Conservation (phyloP, 2,329 filamentous ascomycete genomes). For the Aureobasidium uvarum region DNA sequence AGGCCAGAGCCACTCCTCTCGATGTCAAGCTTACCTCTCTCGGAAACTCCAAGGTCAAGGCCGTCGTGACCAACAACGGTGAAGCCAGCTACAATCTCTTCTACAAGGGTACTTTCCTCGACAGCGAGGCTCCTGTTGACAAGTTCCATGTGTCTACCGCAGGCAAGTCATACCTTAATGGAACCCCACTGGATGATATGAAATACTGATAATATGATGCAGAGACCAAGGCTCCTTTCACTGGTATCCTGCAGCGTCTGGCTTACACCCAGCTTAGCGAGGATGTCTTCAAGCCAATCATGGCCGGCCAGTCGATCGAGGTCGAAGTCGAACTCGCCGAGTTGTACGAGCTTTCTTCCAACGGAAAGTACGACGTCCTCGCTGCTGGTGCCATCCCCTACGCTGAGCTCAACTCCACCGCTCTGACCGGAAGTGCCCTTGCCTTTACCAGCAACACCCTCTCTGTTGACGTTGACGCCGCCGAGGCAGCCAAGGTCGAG, state of each 20-base stretch:
- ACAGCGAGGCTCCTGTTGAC: constrained; percentile 33
- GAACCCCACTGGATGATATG: neutral
- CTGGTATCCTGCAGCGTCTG: constrained; percentile 55
- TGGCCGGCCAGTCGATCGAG: constrained; percentile 50
- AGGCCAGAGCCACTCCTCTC: constrained; percentile 32
- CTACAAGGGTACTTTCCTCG: constrained; percentile 34
- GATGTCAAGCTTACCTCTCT: constrained; percentile 31
- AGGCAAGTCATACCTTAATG: constrained; percentile 24
- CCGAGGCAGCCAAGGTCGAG: constrained; percentile 52
- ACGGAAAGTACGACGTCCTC: constrained; percentile 57
- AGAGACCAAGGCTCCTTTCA: constrained; percentile 42
- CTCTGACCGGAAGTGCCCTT: constrained; percentile 54
- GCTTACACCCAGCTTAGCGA: constrained; percentile 47
- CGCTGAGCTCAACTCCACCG: constrained; percentile 52
- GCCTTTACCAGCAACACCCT: constrained; percentile 60
- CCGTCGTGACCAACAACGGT: constrained; percentile 33
- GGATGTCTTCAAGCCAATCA: constrained; percentile 53
- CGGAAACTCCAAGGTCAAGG: constrained; percentile 33
- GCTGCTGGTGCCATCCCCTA: constrained; percentile 58
- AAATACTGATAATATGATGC: neutral
- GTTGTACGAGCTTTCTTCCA: constrained; percentile 53
- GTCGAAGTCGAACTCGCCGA: constrained; percentile 57
- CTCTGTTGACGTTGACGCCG: constrained; percentile 57
- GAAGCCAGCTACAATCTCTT: constrained; percentile 33
- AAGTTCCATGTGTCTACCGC: constrained; percentile 32